Evolutionary conservation across 2,329 filamentous ascomycete species (phyloP).

Genomic region (Fusarium algeriense): DNA sequence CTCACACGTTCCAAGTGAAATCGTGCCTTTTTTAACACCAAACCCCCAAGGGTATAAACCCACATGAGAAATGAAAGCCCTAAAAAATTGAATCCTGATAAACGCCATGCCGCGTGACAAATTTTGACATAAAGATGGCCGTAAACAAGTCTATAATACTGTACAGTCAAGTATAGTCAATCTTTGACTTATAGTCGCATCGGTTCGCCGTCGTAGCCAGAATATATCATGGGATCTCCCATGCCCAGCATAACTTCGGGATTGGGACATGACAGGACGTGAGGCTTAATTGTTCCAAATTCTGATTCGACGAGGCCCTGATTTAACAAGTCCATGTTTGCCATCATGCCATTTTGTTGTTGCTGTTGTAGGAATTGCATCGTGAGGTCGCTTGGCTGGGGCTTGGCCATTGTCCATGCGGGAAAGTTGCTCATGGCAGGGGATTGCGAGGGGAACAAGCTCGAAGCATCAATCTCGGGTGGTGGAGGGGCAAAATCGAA

Average conservation of each 20-base stretch:
- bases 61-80: slow-evolving; percentile 17
- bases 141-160: slow-evolving; percentile 45
- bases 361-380: slow-evolving; percentile 60
- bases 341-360: slow-evolving; percentile 57
- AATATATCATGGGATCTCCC: slow-evolving; percentile 70
- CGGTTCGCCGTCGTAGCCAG: slow-evolving; percentile 62
- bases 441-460: slow-evolving; percentile 53
- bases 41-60: slow-evolving; percentile 24
- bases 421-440: slow-evolving; percentile 52
- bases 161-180: slow-evolving; percentile 35
- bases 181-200: slow-evolving; percentile 52
- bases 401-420: slow-evolving; percentile 49
- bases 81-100: slow-evolving; percentile 9
- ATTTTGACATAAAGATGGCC: slow-evolving; percentile 43
- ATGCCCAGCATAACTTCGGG: slow-evolving; percentile 69
- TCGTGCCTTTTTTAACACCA: slow-evolving; percentile 26
- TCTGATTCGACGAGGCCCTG: slow-evolving; percentile 65
- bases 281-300: slow-evolving; percentile 68
- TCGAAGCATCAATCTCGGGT: slow-evolving; percentile 50
- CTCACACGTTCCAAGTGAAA: slow-evolving; percentile 5
- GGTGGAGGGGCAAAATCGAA: slow-evolving; percentile 54
- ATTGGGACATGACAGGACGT: slow-evolving; percentile 64
- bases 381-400: slow-evolving; percentile 46
- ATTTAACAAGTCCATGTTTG: slow-evolving; percentile 61
- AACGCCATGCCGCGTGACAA: slow-evolving; percentile 44